Base-by-base conservation (phyloP, 164 flowering plant species). In the Macadamia integrifolia region DNA sequence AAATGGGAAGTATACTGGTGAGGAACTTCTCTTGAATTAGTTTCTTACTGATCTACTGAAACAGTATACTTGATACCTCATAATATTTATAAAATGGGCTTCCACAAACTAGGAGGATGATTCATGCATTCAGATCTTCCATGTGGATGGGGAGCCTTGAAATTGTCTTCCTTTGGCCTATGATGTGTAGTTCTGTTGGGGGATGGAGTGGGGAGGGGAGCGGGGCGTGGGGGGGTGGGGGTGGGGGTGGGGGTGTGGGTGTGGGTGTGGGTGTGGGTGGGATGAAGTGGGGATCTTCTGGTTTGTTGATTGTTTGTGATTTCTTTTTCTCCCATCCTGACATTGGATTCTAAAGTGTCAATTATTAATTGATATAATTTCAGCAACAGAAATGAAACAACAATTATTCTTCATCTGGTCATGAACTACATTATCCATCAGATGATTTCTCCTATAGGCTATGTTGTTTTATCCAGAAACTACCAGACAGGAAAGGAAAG, bases 1-100 rank as follows among this genome's bases (percentile, higher is more conserved):
- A 72, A 92, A 92, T 71, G 96, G 98, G 74, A 89, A 85, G 68
- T 92, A 95, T 79, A 88, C 97, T 62, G 99, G 99, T 92, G 65
- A 86, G 89, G 9, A 43, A 29, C 7, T 17, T 52, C 28, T 60
- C 18, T 29, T 29, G 52, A 56, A 56, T 23, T 59, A 17, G n/a
- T 56, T 64, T 58, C 31, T 10, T 32, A 1, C 52, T 14, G 53
- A 53, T 17, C 13, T 58, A 49, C 2, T 30, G 11, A 43, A 29
- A 48, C 32, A 53, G 28, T 29, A n/a, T 61, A 17, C 14, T 67
- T 48, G 43, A n/a, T 50, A 56, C 11, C 28, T 57, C 57, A 28
- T 61, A 50, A 1, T 53, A 14, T 53, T 53, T 53, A 53, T 53
- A 17, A 14, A 46, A 14, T 53, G 57, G 57, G 18, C 18, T 53